phyloP scores from a whole-genome alignment of 768 basidiomycete species.

The Hypsizygus marmoreus region DNA sequence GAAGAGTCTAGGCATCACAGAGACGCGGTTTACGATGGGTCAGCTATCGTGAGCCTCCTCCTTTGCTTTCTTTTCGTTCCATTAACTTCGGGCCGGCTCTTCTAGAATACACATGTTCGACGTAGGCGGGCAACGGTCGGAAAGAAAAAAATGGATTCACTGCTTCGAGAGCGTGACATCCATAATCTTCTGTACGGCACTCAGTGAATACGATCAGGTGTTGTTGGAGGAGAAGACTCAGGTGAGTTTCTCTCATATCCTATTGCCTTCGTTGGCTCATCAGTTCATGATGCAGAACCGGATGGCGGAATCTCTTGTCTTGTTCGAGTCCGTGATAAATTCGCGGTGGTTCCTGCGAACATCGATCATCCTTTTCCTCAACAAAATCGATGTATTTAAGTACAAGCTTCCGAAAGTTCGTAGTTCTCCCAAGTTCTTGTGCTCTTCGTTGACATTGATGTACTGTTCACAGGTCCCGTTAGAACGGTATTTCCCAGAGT shows the following conservation, averaged over 20 bases:
- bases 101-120: constrained; percentile 68
- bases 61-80: background rate
- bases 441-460: no score
- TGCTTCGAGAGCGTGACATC: constrained; percentile 62
- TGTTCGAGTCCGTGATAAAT: constrained; percentile 92
- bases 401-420: constrained; percentile 78
- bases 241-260: constrained; percentile 44
- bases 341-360: constrained; percentile 92
- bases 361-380: constrained; percentile 87
- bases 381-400: constrained; percentile 93
- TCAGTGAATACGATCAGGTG: constrained; percentile 76
- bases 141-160: constrained; percentile 82
- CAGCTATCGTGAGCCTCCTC: constrained; percentile 49
- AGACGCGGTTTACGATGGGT: constrained; percentile 79
- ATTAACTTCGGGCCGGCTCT: background rate
- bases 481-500: constrained; percentile 81
- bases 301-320: constrained; percentile 87
- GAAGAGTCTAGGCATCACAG: constrained; percentile 87
- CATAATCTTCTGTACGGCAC: constrained; percentile 67
- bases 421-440: no score
- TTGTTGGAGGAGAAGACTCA: constrained; percentile 67
- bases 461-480: constrained; percentile 72
- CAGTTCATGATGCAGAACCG: constrained; percentile 72
- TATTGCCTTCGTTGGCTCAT: constrained; percentile 37
- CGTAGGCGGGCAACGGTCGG: constrained; percentile 78